Conservation (phyloP, 495 filamentous ascomycete genomes). For the Neurospora cerealis region DNA sequence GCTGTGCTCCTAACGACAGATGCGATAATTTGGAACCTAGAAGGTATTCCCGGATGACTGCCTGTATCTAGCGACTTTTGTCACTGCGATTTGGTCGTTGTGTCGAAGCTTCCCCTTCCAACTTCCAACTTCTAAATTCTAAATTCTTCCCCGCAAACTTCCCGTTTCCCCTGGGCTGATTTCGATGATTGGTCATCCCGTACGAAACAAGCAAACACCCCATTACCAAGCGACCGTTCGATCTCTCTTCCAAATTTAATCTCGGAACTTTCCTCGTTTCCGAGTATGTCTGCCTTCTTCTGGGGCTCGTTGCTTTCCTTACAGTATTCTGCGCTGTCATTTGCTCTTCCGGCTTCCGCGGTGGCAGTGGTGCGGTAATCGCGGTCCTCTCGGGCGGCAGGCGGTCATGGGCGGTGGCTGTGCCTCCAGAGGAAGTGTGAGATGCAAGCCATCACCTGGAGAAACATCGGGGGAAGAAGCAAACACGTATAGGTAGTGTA, state of each 20-base stretch:
- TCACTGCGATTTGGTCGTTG: no score
- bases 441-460: not conserved
- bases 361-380: not conserved
- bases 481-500: not conserved
- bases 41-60: not conserved
- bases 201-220: not conserved
- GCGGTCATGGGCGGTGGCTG: not conserved
- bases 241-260: not conserved
- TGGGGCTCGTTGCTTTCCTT: not conserved
- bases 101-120: not conserved
- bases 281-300: not conserved
- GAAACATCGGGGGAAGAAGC: not conserved
- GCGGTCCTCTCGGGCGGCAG: not conserved
- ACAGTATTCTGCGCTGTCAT: not conserved
- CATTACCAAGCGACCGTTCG: not conserved
- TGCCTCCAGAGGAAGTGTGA: no score
- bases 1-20: not conserved
- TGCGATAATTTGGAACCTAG: not conserved
- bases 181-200: not conserved
- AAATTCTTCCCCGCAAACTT: not conserved
- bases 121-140: not conserved
- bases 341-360: not conserved
- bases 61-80: no score
- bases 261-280: not conserved
- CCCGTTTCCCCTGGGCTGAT: not conserved